phyloP scores from a whole-genome alignment of 257 asterid species.

The Rehmannia glutinosa region DNA sequence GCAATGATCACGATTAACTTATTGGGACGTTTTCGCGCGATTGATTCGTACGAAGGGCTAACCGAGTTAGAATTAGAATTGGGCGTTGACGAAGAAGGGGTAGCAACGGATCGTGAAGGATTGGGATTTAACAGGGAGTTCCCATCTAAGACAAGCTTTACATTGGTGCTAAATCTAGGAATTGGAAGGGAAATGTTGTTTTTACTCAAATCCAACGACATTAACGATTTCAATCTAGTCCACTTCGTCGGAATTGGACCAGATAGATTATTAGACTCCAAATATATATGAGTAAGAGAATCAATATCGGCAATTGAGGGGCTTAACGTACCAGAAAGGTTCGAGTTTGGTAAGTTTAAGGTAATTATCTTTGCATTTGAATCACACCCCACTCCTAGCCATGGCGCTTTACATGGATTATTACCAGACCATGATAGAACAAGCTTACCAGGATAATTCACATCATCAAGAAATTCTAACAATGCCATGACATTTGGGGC shows the following conservation, averaged over 20 bases:
- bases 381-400: slow-evolving; percentile 78
- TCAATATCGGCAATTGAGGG: slow-evolving; percentile 59
- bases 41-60: slow-evolving; percentile 16
- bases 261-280: slow-evolving; percentile 60
- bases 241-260: slow-evolving; percentile 60
- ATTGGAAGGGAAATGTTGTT: slow-evolving; percentile 70
- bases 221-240: slow-evolving; percentile 59
- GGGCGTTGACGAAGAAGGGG: slow-evolving; percentile 19
- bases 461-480: slow-evolving; percentile 71
- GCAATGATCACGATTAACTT: slow-evolving; percentile 45
- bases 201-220: slow-evolving; percentile 51
- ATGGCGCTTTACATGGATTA: slow-evolving; percentile 50
- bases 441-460: slow-evolving; percentile 63
- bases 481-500: slow-evolving; percentile 63
- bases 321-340: slow-evolving; percentile 67
- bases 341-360: slow-evolving; percentile 50
- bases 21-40: slow-evolving; percentile 23
- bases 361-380: slow-evolving; percentile 33
- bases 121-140: slow-evolving; percentile 40
- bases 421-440: slow-evolving; percentile 75
- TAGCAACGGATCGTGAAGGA: slow-evolving; percentile 24
- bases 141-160: slow-evolving; percentile 47
- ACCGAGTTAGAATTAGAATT: slow-evolving; percentile 15
- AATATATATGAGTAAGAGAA: slow-evolving; percentile 48
- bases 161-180: slow-evolving; percentile 46